Conservation (phyloP, 2,329 filamentous ascomycete genomes). For the Neopestalotiopsis rosae region DNA sequence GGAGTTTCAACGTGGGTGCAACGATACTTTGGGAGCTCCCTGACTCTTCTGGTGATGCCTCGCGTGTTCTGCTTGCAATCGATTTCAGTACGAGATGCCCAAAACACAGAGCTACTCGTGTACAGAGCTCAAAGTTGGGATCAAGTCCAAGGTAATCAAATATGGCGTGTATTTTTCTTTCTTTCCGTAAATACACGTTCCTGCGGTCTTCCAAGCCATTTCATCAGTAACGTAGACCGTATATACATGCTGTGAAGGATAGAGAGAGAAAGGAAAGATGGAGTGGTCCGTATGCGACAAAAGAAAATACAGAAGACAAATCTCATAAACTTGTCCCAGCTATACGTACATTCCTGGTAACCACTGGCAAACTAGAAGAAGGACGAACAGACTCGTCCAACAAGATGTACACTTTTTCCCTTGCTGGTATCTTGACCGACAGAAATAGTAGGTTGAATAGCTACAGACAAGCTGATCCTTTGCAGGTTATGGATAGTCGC, state of each 20-base stretch:
- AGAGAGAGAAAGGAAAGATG: conserved; percentile 32
- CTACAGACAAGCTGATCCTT: conserved; percentile 25
- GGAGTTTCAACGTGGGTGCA: too few species aligned
- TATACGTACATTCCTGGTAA: conserved; percentile 61
- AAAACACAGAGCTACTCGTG: not conserved
- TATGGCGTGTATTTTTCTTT: conserved; percentile 40
- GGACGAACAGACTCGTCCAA: conserved; percentile 16
- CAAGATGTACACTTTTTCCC: not conserved
- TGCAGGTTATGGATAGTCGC: conserved; percentile 21
- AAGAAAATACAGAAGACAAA: conserved; percentile 9
- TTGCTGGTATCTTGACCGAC: not conserved
- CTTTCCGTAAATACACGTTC: conserved; percentile 45
- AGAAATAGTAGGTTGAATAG: conserved; percentile 19
- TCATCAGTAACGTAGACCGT: conserved; percentile 41
- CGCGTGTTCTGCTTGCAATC: not conserved
- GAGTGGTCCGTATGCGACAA: conserved; percentile 7
- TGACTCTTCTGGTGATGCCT: not conserved
- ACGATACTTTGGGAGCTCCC: too few species aligned
- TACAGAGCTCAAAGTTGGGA: not conserved
- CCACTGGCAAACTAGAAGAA: not conserved
- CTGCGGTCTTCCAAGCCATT: conserved; percentile 40
- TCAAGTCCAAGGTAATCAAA: conserved; percentile 28
- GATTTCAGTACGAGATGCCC: not conserved
- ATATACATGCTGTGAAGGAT: conserved; percentile 16
- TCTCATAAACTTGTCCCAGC: conserved; percentile 42